A percentile compares a stretch with the other conserved stretches of the same genome.
phyloP scores from a whole-genome alignment of 495 filamentous ascomycete genomes.

The Oleoguttula mirabilis region DNA sequence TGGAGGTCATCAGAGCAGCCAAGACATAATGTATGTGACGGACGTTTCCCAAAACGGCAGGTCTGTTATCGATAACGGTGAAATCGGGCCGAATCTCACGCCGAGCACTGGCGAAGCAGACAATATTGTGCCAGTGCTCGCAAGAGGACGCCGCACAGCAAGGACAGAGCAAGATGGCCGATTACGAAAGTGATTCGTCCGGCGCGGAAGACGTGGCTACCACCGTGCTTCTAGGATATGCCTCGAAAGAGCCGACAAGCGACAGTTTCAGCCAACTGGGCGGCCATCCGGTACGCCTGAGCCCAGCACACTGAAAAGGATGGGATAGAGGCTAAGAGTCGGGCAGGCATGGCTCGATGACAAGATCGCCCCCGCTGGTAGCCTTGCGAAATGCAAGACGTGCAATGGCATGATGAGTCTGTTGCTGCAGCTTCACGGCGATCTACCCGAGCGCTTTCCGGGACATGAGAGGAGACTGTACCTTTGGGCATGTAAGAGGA shows the following conservation, averaged over 20 bases:
- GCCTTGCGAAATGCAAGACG: conserved; percentile 72
- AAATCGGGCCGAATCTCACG: too few species aligned
- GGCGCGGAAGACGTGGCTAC: conserved; percentile 66
- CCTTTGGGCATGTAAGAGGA: conserved; percentile 65
- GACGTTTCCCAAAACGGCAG: too few species aligned
- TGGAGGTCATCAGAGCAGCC: too few species aligned
- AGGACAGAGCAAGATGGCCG: too few species aligned
- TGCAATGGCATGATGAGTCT: conserved; percentile 77
- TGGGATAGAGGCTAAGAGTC: neutral
- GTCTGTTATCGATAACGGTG: too few species aligned
- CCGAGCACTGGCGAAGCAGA: too few species aligned
- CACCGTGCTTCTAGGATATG: conserved; percentile 81
- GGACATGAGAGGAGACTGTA: conserved; percentile 79
- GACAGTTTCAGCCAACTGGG: conserved; percentile 85
- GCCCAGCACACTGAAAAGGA: neutral
- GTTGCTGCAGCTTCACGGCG: conserved; percentile 82
- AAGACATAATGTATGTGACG: too few species aligned
- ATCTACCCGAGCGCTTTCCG: conserved; percentile 74
- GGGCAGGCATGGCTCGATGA: conserved; percentile 33
- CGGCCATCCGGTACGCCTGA: conserved; percentile 61
- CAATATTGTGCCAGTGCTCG: too few species aligned
- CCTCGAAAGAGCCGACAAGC: conserved; percentile 66
- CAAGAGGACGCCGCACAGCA: too few species aligned
- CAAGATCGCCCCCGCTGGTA: conserved; percentile 10
- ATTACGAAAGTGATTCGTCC: conserved; percentile 78